Evolutionary conservation across 2,329 filamentous ascomycete genomes (phyloP), one percentile per base, ranked within the genome.

Genomic region (Microdochium trichocladiopsis): DNA sequence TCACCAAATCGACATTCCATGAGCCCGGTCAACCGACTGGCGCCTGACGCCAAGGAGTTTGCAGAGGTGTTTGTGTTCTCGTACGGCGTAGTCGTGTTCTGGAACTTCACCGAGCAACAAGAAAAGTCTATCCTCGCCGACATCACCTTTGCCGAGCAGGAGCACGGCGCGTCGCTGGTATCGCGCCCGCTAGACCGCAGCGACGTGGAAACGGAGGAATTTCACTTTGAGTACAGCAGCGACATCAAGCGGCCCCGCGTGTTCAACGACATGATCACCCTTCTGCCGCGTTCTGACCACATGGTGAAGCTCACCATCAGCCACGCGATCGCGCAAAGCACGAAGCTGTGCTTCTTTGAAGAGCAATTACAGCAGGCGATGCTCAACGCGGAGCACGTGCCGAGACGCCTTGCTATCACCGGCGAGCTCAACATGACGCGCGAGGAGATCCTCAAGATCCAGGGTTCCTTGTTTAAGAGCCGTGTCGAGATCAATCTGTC

Each of bases 301-400:
- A 97, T 99, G 93, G 95, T 97, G 66, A 97, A 97, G 71, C 78
- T 99, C 16, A 91, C 93, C 31, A 99, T 99, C 74, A 95, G 89
- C 67, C 94, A 99, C 66, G 94, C 92, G 36, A 96, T 99, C 60
- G 91, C 91, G 1, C 94, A 99, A 70, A 96, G 92, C 68, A 99
- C 94, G 0, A 97, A 96, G 69, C 75, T 99, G 41, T 94, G 88
- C 65, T 90, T 94, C 67, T 99, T 99, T 62, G 94, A 99, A 68
- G 94, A 96, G 70, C 83, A 88, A 53, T 96, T 99, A 93, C 87
- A 88, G 50, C 82, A 90, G 62, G 96, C 95, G 1, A 96, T 99
- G 92, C 75, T 84, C 4, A 87, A 93, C 60, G 93, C 94, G 2
- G 91, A 97, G 69, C 85, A 96, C 64, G 88, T 99, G 2, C 94